Base-by-base conservation (phyloP, 2,329 filamentous ascomycete species). In the Mycogone perniciosa region DNA sequence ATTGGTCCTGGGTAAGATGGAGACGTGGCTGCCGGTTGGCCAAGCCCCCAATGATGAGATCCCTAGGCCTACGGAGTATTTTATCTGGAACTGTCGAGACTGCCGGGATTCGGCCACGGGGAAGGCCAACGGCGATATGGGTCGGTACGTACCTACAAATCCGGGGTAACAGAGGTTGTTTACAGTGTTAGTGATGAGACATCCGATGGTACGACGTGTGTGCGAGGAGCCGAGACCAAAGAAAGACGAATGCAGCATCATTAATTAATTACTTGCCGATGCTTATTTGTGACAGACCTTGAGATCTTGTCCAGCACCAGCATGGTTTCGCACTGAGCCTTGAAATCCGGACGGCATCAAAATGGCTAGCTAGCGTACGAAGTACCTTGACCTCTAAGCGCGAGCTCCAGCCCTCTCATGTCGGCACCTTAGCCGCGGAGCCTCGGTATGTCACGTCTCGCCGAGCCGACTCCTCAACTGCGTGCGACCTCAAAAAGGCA, bases 371-470 rank as follows among this genome's bases (percentile, higher is more conserved):
- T 20, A 20, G 20, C 20, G 20, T 2, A n/a, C n/a, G n/a, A n/a
- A n/a, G n/a, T n/a, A 20, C 20, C 20, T 20, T 20, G 20, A 20
- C 20, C 20, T 20, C 20, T 20, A 20, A 20, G 20, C 20, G 20
- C 20, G 20, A 20, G 20, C 20, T 20, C 2, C 20, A 20, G 20
- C 20, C 20, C 20, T 20, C 20, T 20, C 20, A 20, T 20, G 20
- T 20, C 20, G 20, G 20, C 20, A 20, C 20, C 9, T n/a, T 39
- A 40, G 43, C 29, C 42, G 41, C 41, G 34, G 51, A 50, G 47
- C 51, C 51, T 52, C 46, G 46, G 50, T 20, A 52, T 30, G 46
- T 50, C 41, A 45, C 46, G 42, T 26, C 9, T 11, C 39, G 34
- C 34, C 34, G 34, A 37, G 34, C 34, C 34, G 34, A 37, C n/a